Conservation (phyloP, 352 stramenopile genomes). For the Phytopythium helicoides region DNA sequence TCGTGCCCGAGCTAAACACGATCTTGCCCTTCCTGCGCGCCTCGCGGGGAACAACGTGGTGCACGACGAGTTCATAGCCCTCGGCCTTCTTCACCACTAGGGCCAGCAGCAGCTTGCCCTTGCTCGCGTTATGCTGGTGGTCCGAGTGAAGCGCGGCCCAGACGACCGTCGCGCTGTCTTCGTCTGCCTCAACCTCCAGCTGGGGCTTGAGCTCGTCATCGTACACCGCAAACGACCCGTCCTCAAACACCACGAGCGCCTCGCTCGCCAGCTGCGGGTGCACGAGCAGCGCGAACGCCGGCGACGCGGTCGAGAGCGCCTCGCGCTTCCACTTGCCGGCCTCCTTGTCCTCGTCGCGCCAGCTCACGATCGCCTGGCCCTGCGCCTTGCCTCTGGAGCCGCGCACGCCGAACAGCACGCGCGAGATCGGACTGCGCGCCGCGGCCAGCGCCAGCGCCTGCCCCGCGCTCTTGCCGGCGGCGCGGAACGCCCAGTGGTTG, state of each 20-base stretch:
- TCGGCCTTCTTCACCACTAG: slow-evolving; percentile 30
- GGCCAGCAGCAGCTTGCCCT: slow-evolving; percentile 63
- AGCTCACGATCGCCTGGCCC: slow-evolving; percentile 47
- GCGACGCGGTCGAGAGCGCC: slow-evolving; percentile 27
- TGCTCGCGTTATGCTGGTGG: slow-evolving; percentile 41
- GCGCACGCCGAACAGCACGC: slow-evolving; percentile 57
- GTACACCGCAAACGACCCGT: slow-evolving; percentile 57
- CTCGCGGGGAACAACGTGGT: slow-evolving; percentile 41
- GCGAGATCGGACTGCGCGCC: slow-evolving; percentile 52
- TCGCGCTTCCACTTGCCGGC: slow-evolving; percentile 56
- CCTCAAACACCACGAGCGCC: slow-evolving; percentile 61
- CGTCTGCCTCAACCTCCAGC: slow-evolving; percentile 24
- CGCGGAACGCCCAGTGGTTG: slow-evolving; percentile 75
- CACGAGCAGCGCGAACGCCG: slow-evolving; percentile 45
- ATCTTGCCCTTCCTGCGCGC: slow-evolving; percentile 21
- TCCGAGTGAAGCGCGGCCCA: slow-evolving; percentile 57
- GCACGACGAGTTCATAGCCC: slow-evolving; percentile 54
- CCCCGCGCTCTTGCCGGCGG: slow-evolving; percentile 20
- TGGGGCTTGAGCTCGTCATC: slow-evolving; percentile 45
- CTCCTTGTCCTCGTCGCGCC: slow-evolving; percentile 63
- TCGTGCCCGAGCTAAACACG: slow-evolving; percentile 5
- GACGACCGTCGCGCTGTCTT: slow-evolving; percentile 27
- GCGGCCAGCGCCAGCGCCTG: slow-evolving; percentile 48
- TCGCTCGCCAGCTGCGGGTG: slow-evolving; percentile 63
- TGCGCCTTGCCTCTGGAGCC: slow-evolving; percentile 24